Conservation (phyloP, 495 filamentous ascomycete species). For the Chaetomium cochliodes region DNA sequence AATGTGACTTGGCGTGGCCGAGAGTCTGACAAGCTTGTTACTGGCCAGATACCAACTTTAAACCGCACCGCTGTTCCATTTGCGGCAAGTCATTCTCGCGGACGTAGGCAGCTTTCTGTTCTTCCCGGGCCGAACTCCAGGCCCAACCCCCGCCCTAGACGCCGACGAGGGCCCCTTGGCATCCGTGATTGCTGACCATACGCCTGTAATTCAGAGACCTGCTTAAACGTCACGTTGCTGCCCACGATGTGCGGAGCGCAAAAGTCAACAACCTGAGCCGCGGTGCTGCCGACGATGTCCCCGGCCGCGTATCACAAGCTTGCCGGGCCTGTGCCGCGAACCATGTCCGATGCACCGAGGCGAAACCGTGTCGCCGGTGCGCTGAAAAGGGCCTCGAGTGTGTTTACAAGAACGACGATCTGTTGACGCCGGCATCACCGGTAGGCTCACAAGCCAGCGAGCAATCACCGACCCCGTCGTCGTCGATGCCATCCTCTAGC, state of each 20-base stretch:
- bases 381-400: conserved; percentile 18
- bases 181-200: neutral
- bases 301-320: conserved; percentile 17
- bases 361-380: conserved; percentile 19
- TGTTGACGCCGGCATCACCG: neutral
- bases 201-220: conserved; percentile 2
- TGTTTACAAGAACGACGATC: conserved; percentile 7
- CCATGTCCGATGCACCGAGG: conserved; percentile 21
- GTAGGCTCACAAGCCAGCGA: neutral
- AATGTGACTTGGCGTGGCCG: neutral
- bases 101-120: conserved; percentile 8
- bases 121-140: no score
- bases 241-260: conserved; percentile 11
- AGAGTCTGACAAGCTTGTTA: neutral
- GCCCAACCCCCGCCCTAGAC: no score
- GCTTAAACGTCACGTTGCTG: conserved; percentile 9
- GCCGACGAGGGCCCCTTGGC: neutral
- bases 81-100: conserved; percentile 23
- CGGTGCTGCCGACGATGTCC: neutral
- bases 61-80: conserved; percentile 23
- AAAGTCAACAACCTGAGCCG: conserved; percentile 11
- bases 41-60: conserved; percentile 17
- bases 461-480: neutral
- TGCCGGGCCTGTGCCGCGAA: conserved; percentile 21
- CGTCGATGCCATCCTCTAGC: neutral